Evolutionary conservation across 129 eudicot genomes (phyloP), one percentile per base, ranked within the genome.

Genomic region (Flaveria linearis): DNA sequence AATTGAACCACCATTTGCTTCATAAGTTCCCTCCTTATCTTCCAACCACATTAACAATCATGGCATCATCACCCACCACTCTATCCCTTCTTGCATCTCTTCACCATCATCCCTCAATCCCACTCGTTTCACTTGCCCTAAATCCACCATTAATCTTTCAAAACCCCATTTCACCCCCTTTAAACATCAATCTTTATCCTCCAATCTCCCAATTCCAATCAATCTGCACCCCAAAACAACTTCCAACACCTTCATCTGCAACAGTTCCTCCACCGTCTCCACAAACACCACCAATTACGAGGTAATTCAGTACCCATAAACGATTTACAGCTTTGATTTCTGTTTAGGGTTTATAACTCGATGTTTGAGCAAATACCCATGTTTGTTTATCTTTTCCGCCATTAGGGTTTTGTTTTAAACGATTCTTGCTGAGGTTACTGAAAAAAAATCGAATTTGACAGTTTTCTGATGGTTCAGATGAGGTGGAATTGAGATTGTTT

Each of bases 401-500:
- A 26, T 28, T 62, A 62, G 43, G 68, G 68, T 62, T 62, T 26
- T 28, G 2, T 5, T 62, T 20, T 25, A 25, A 22, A 14, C 7
- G 25, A 10, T 58, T 12, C 5, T 58, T 66, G 49, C 11, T 49
- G 23, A 30, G 1, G 13, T 43, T 22, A 22, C 36, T 23, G 7
- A 23, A 58, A 22, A 9, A 26, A 11, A 41, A 41, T 57, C 63
- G 42, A 84, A 64, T 85, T 30, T 56, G 93, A 86, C 99, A 94
- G 97, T 94, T 94, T 79, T 75, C 82, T 33, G 96, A 94, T 89
- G 94, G 92, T 75, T 69, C 92, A 15, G 74, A 92, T 45, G 97
- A 91, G 82, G 89, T 91, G 68, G 97, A 94, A 78, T 81, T 94
- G 81, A 87, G 94, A 86, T 76, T 94, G 79, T 84, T 83, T 43